A percentile compares a stretch with the other conserved stretches of the same genome.
Evolutionary conservation across 208 protist genomes (phyloP).

Genomic region (Polymyxa betae): DNA sequence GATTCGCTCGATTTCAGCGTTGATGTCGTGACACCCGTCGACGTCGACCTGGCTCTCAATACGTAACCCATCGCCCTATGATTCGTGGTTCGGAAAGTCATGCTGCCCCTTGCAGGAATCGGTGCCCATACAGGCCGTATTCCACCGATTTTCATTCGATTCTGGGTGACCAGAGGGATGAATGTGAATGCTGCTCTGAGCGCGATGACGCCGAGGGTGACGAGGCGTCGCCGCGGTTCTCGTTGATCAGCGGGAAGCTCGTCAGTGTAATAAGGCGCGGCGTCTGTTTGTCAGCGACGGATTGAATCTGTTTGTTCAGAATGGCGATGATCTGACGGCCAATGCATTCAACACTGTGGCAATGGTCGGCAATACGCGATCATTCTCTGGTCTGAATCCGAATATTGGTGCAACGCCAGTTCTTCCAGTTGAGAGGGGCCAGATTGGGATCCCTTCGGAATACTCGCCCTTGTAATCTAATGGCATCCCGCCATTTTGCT

Average conservation of each 20-base stretch:
- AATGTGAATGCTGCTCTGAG: background rate
- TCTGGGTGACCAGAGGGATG: background rate
- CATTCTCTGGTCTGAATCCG: background rate
- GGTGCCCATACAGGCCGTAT: background rate
- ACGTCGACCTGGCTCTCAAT: background rate
- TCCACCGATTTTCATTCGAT: slow-evolving; percentile 22
- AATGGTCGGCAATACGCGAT: background rate
- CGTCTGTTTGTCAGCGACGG: background rate
- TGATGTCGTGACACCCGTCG: slow-evolving; percentile 34
- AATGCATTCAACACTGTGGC: background rate
- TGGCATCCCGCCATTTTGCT: too few species aligned
- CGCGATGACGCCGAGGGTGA: background rate
- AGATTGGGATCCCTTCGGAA: background rate
- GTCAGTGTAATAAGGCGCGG: background rate
- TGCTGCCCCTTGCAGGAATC: background rate
- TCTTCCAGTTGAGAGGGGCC: background rate
- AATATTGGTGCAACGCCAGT: background rate
- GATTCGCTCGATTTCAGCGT: background rate
- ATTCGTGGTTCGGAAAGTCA: background rate
- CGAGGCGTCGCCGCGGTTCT: background rate
- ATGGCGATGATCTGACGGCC: background rate
- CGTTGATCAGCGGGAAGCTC: slow-evolving; percentile 33
- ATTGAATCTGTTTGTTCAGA: background rate
- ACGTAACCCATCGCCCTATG: background rate
- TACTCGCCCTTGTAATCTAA: background rate